Conservation (phyloP, 2,329 filamentous ascomycete genomes). For the Fusarium sp. region DNA sequence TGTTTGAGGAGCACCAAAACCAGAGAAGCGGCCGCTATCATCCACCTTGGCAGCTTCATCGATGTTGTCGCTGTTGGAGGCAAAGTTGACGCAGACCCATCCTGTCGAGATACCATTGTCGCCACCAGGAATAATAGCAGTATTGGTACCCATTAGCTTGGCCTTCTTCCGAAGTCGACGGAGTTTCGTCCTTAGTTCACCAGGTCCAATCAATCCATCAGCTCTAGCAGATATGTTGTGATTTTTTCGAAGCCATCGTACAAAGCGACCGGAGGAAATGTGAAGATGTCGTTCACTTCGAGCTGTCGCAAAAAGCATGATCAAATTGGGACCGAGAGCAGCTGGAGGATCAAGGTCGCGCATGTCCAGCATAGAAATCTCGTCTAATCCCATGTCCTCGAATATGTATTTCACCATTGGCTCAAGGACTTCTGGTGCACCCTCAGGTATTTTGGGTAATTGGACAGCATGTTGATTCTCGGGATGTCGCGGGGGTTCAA, state of each 20-base stretch:
- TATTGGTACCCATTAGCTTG: slow-evolving; percentile 79
- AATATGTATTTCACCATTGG: slow-evolving; percentile 82
- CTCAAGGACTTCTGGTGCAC: slow-evolving; percentile 76
- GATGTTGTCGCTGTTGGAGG: slow-evolving; percentile 69
- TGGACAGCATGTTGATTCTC: slow-evolving; percentile 58
- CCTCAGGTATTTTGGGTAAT: slow-evolving; percentile 67
- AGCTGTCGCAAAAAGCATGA: slow-evolving; percentile 93
- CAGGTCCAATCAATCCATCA: slow-evolving; percentile 87
- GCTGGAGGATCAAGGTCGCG: slow-evolving; percentile 86
- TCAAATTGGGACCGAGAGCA: slow-evolving; percentile 84
- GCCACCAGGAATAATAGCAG: slow-evolving; percentile 68
- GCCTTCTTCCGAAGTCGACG: slow-evolving; percentile 82
- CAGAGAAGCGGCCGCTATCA: slow-evolving; percentile 70
- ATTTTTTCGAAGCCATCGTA: slow-evolving; percentile 81
- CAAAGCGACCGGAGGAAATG: slow-evolving; percentile 87
- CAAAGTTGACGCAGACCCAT: slow-evolving; percentile 95
- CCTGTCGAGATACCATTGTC: slow-evolving; percentile 92
- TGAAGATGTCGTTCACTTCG: slow-evolving; percentile 94
- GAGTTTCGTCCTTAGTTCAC: slow-evolving; percentile 90
- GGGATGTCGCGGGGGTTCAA: slow-evolving; percentile 67
- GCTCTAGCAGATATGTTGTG: slow-evolving; percentile 80
- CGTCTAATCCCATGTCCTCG: slow-evolving; percentile 86
- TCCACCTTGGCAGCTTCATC: slow-evolving; percentile 57
- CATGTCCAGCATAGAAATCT: slow-evolving; percentile 82
- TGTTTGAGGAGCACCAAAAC: slow-evolving; percentile 71